Base-by-base conservation (phyloP, 345 rosid genomes). In the Isatis tinctoria region DNA sequence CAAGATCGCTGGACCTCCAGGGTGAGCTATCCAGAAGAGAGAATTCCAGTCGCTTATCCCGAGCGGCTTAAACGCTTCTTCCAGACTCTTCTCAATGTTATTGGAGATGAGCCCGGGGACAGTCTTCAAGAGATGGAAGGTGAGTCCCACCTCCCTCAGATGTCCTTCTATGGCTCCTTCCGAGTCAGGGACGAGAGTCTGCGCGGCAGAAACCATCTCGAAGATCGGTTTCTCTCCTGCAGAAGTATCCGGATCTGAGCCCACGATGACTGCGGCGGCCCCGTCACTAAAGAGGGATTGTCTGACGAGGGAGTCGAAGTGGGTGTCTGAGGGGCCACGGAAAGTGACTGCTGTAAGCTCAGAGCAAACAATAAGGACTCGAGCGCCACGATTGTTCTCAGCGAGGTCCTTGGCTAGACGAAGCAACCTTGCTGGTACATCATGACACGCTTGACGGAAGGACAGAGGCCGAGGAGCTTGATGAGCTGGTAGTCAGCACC, bases 401-500 rank as follows among this genome's bases (percentile, higher is more conserved):
- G 92, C 92, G n/a, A 90, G 75, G 65, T 90, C 96, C 65, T 90
- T 90, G 14, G 96, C 96, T 0, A 90, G 0, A 87, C 96, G 22
- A 81, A 90, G 74, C 96, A 90, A 8, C 96, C 89, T 54, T 86
- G 88, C 10, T 79, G 85, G 73, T 84, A 84, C 86, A 84, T 79
- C 96, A 90, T 87, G 59, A 83, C 60, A 40, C 91, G 88, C 77
- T 90, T 87, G 2, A 90, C 90, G 1, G 93, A 87, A 5, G 91
- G 87, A n/a, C 87, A 80, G 8, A 90, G 91, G 9, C 91, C 93
- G 8, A 88, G 79, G 11, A 90, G 88, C 81, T 90, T 90, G 11
- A 88, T 86, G 64, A 90, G 91, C 74, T 88, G 93, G 83, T 88
- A 90, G 75, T 90, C 96, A 4, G 96, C 96, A 1, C 93, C 96